Percentiles rank a stretch among this genome's conserved stretches.
phyloP scores from a whole-genome alignment of 306 rosid genomes.

The Amphicarpaea edgeworthii region DNA sequence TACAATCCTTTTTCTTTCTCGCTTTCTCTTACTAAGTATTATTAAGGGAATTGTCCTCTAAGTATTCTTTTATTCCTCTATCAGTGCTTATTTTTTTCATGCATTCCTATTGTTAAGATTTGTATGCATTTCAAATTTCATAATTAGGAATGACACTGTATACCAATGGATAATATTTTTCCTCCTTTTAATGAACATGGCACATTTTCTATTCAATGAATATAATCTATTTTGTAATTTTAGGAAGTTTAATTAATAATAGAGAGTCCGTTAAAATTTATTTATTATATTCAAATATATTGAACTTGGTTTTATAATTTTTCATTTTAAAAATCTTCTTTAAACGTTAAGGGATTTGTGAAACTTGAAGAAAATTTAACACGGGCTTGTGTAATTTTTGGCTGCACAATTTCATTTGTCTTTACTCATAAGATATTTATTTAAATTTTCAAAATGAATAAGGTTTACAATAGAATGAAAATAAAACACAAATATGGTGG shows the following conservation, averaged over 20 bases:
- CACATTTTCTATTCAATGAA: not conserved
- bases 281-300: not conserved
- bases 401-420: not conserved
- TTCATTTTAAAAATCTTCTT: not conserved
- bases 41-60: too few relatives aligned
- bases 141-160: not conserved
- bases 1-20: too few relatives aligned
- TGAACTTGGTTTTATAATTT: not conserved
- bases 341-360: not conserved
- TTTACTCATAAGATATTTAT: not conserved
- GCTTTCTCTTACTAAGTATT: too few relatives aligned
- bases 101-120: not conserved
- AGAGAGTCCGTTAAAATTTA: not conserved
- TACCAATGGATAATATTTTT: too few relatives aligned
- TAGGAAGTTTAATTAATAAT: not conserved
- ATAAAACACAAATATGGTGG: not conserved
- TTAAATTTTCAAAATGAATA: not conserved
- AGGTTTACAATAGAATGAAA: not conserved
- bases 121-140: conserved; percentile 13
- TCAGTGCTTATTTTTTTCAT: not conserved
- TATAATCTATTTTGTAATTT: not conserved
- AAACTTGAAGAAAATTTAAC: not conserved
- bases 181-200: not conserved
- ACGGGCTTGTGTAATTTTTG: not conserved
- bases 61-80: too few relatives aligned